phyloP scores from a whole-genome alignment of 2,329 filamentous ascomycete genomes.

The Clarireedia homoeocarpa region DNA sequence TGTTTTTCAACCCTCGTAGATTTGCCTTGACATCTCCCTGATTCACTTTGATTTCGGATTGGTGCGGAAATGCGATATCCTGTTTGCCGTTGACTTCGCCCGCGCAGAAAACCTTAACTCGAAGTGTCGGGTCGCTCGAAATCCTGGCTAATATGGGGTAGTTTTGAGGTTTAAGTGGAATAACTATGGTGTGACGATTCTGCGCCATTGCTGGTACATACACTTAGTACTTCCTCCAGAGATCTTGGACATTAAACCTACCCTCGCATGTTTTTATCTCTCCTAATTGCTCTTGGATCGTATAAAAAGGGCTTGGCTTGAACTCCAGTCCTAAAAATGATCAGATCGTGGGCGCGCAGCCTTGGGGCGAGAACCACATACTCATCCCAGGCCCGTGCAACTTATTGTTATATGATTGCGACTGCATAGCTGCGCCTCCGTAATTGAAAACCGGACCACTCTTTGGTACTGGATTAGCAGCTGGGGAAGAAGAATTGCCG shows the following conservation, averaged over 20 bases:
- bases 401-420: conserved; percentile 3
- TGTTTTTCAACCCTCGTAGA: conserved; percentile 88
- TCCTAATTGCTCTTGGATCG: conserved; percentile 57
- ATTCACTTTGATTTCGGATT: conserved; percentile 89
- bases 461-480: conserved; percentile 7
- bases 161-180: conserved; percentile 49
- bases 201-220: conserved; percentile 25
- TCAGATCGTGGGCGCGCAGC: conserved; percentile 10
- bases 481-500: conserved; percentile 14
- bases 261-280: conserved; percentile 63
- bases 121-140: conserved; percentile 33
- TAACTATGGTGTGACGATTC: conserved; percentile 40
- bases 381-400: conserved; percentile 1
- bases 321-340: conserved; percentile 38
- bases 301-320: conserved; percentile 82
- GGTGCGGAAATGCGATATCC: conserved; percentile 83
- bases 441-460: not conserved
- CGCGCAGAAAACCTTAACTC: conserved; percentile 80
- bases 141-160: conserved; percentile 29
- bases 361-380: conserved; percentile 1
- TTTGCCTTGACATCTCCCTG: conserved; percentile 86
- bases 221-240: conserved; percentile 5
- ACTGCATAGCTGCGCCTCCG: conserved; percentile 4
- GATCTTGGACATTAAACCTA: conserved; percentile 35
- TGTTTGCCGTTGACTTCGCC: conserved; percentile 53